Evolutionary conservation across 1,284 basidiomycete genomes (phyloP).

Genomic region (Mycena citricolor): DNA sequence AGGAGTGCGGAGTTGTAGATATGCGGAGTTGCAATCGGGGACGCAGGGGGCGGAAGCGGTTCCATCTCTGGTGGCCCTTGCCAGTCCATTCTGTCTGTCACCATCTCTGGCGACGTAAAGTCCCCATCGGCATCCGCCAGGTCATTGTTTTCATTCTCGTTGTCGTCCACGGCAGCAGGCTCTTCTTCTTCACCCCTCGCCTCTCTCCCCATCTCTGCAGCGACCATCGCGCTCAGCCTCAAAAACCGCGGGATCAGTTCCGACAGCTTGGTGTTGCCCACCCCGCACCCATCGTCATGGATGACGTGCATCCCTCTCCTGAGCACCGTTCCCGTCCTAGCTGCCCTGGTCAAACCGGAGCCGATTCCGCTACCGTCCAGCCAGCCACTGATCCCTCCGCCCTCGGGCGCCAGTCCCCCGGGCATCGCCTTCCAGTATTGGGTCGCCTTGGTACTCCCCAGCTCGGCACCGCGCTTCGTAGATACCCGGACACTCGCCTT

Average conservation of each 20-base stretch:
- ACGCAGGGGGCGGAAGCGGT: slow-evolving; percentile 19
- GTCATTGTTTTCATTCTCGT: slow-evolving; percentile 19
- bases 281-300: slow-evolving; percentile 32
- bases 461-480: slow-evolving; percentile 25
- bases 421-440: slow-evolving; percentile 23
- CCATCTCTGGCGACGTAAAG: slow-evolving; percentile 26
- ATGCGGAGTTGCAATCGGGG: background rate
- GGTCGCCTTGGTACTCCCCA: slow-evolving; percentile 1
- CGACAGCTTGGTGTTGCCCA: slow-evolving; percentile 62
- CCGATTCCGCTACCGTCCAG: slow-evolving; percentile 70
- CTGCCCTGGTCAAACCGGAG: slow-evolving; percentile 46
- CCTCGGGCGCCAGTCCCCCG: slow-evolving; percentile 26
- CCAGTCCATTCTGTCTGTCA: no score
- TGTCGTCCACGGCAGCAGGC: slow-evolving; percentile 27
- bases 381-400: slow-evolving; percentile 65
- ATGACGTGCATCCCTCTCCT: slow-evolving; percentile 15
- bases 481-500: slow-evolving; percentile 39
- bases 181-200: slow-evolving; percentile 41
- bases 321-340: slow-evolving; percentile 21
- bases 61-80: slow-evolving; percentile 12
- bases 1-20: slow-evolving; percentile 49
- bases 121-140: slow-evolving; percentile 16
- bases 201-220: slow-evolving; percentile 70
- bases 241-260: slow-evolving; percentile 73
- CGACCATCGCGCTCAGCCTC: slow-evolving; percentile 70